phyloP scores from a whole-genome alignment of 2,329 filamentous ascomycete species.

The Penicillium freii region DNA sequence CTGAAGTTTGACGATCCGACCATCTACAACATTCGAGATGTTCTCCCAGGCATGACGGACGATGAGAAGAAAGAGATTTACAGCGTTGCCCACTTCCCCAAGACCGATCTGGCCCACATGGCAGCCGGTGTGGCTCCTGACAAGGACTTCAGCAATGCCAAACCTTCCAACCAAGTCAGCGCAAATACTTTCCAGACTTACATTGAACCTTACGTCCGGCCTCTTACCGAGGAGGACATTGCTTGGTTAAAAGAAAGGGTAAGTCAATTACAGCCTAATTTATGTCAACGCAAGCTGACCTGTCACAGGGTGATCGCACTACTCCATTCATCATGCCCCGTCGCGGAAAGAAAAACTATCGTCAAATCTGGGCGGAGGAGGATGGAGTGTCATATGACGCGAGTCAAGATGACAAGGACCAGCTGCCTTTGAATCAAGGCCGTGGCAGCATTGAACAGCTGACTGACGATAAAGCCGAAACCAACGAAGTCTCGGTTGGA shows the following conservation, averaged over 20 bases:
- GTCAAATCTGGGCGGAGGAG: slow-evolving; percentile 90
- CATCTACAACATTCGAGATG: slow-evolving; percentile 82
- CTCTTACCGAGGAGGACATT: slow-evolving; percentile 88
- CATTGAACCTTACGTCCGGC: slow-evolving; percentile 85
- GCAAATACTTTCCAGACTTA: slow-evolving; percentile 91
- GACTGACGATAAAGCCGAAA: slow-evolving; percentile 81
- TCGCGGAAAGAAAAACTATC: slow-evolving; percentile 80
- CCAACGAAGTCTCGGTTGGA: slow-evolving; percentile 83
- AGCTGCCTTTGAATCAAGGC: slow-evolving; percentile 73
- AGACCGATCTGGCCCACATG: slow-evolving; percentile 74
- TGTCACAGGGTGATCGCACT: slow-evolving; percentile 66
- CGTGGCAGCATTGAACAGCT: slow-evolving; percentile 84
- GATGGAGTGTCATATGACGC: slow-evolving; percentile 75
- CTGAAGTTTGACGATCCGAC: slow-evolving; percentile 89
- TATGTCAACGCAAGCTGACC: slow-evolving; percentile 7
- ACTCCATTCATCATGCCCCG: slow-evolving; percentile 83
- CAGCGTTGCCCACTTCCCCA: slow-evolving; percentile 80
- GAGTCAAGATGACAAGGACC: slow-evolving; percentile 60
- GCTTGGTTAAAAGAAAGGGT: slow-evolving; percentile 83
- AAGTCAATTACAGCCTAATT: slow-evolving; percentile 20
- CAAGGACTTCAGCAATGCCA: slow-evolving; percentile 91
- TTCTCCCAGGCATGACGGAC: slow-evolving; percentile 72
- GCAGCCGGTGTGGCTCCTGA: slow-evolving; percentile 89
- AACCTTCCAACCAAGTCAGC: slow-evolving; percentile 90
- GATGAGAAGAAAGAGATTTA: slow-evolving; percentile 87